Evolutionary conservation across 345 rosid species (phyloP).

Genomic region (Eucalyptus melliodora): DNA sequence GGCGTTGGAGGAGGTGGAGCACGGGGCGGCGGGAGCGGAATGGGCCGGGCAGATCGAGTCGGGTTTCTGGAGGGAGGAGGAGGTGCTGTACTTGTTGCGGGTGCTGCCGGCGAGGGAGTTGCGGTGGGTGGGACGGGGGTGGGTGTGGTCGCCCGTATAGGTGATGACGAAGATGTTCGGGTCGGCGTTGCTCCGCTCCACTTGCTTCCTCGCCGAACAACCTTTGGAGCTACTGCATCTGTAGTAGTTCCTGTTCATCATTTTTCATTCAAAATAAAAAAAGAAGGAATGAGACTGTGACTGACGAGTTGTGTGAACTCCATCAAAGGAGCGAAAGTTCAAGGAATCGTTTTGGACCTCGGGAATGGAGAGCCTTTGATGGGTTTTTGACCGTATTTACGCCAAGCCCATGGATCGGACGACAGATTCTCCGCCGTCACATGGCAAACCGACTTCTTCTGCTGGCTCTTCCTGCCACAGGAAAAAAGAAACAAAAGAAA

Average conservation of each 20-base stretch:
- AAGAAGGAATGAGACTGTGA: not conserved
- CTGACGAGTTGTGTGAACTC: not conserved
- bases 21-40: not conserved
- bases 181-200: constrained; percentile 65
- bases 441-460: constrained; percentile 56
- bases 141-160: constrained; percentile 85
- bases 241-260: constrained; percentile 61
- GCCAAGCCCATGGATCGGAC: constrained; percentile 91
- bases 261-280: not conserved
- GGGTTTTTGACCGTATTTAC: constrained; percentile 95
- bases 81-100: constrained; percentile 31
- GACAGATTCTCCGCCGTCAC: constrained; percentile 67
- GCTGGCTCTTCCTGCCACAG: constrained; percentile 46
- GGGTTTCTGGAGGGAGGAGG: constrained; percentile 1
- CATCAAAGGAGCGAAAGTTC: not conserved
- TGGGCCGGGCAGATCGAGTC: not conserved
- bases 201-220: constrained; percentile 80
- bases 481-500: not conserved
- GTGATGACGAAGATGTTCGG: constrained; percentile 51
- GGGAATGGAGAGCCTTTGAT: constrained; percentile 93
- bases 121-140: constrained; percentile 83
- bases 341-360: constrained; percentile 20
- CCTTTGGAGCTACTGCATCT: constrained; percentile 87
- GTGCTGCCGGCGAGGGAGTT: constrained; percentile 91
- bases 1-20: not conserved